Evolutionary conservation across 2,329 filamentous ascomycete genomes (phyloP).

Genomic region (Claviceps digitariae): DNA sequence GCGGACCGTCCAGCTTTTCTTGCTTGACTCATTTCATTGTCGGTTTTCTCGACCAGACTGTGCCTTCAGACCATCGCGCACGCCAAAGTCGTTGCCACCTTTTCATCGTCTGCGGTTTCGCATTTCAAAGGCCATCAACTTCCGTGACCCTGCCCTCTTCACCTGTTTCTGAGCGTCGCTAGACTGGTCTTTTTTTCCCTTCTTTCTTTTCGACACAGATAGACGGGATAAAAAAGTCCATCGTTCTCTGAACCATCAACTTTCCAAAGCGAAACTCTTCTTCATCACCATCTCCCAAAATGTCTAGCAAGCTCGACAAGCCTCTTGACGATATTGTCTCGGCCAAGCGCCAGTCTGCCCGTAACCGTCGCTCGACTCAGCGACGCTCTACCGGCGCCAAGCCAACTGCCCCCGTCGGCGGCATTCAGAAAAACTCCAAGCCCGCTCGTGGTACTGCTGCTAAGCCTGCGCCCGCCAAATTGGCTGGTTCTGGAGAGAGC

Average conservation of each 20-base stretch:
- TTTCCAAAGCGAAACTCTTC: neutral
- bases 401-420: constrained; percentile 61
- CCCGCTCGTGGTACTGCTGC: constrained; percentile 42
- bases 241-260: neutral
- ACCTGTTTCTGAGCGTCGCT: neutral
- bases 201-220: constrained; percentile 9
- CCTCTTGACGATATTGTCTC: constrained; percentile 96
- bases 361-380: constrained; percentile 31
- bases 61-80: constrained; percentile 2
- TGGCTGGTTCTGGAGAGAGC: constrained; percentile 56
- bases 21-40: neutral
- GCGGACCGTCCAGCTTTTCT: neutral
- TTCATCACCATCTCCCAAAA: constrained; percentile 31
- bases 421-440: constrained; percentile 67
- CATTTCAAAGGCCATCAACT: neutral
- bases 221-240: neutral
- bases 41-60: constrained; percentile 1
- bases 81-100: neutral
- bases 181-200: neutral
- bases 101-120: neutral
- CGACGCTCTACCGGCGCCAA: constrained; percentile 39
- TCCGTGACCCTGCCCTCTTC: neutral
- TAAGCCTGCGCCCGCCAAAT: constrained; percentile 52
- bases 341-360: constrained; percentile 49
- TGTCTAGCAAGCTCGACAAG: constrained; percentile 94